Evolutionary conservation across 306 rosid genomes (phyloP), one percentile per base, ranked within the genome.

Genomic region (Senna siamea): DNA sequence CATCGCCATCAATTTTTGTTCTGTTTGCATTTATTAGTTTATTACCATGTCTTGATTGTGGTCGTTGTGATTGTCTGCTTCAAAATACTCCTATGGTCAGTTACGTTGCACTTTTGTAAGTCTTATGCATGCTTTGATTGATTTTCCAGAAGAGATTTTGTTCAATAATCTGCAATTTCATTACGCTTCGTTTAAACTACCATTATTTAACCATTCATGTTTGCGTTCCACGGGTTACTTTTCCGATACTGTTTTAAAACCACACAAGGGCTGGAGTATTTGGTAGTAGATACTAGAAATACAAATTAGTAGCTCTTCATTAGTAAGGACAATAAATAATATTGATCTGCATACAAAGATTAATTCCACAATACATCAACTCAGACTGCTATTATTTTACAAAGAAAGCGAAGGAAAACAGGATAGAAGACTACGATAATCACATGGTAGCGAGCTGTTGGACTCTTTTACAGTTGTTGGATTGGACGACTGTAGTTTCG

Each of bases 371-470:
- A 65, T 32, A 32, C 78, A 70, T 69, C 54, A 19, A 38, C 20
- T 9, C 35, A 62, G 52, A 18, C 6, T 44, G 41, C 44, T 70
- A 17, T 44, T 15, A 52, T 68, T 73, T 51, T 32, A 53, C 60
- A 58, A 44, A 30, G 43, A 55, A 48, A 47, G 47, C 44, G 1
- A 61, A 43, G 46, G 32, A 51, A 76, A 77, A 50, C 64, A 26
- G 10, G 69, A 32, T 34, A 32, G 48, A 52, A 66, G 17, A 64
- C 73, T 48, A 51, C 8, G 9, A 69, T 54, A 73, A 51, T 59
- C 54, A 41, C 35, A 79, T 11, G 22, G 76, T 46, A 34, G 72
- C 72, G 15, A 40, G 38, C 66, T 22, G 74, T 53, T 66, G 57
- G 63, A 59, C 41, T 50, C 23, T 50, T 63, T 10, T 11, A 23